Evolutionary conservation across 1,284 basidiomycete species (phyloP).

Genomic region (Coniferiporia sulphurascens): DNA sequence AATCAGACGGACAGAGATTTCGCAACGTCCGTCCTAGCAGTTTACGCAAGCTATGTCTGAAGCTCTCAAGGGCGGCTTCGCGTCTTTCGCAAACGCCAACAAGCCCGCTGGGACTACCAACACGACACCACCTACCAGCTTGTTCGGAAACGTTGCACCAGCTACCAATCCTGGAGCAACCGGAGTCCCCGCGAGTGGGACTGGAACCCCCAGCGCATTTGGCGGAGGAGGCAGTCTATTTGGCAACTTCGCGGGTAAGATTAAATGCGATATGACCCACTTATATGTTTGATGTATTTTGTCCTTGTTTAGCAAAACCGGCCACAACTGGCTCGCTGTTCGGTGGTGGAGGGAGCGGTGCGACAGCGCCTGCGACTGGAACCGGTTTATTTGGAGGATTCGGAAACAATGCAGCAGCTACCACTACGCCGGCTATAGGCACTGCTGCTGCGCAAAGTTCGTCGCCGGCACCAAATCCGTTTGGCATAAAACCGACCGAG

Average conservation of each 20-base stretch:
- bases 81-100: slow-evolving; percentile 8
- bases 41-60: slow-evolving; percentile 10
- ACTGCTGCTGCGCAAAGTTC: neutral
- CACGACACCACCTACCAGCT: neutral
- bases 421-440: neutral
- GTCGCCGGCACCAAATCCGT: neutral
- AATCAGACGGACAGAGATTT: neutral
- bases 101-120: slow-evolving; percentile 1
- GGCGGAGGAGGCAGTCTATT: neutral
- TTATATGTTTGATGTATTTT: no score
- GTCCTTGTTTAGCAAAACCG: neutral
- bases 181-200: neutral
- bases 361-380: neutral
- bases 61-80: slow-evolving; percentile 16
- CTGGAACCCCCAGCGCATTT: neutral
- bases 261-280: no score
- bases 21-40: neutral
- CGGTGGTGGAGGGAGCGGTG: neutral
- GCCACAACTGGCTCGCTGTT: neutral
- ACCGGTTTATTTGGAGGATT: neutral
- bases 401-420: neutral
- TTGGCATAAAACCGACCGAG: slow-evolving; percentile 17
- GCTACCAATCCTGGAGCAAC: slow-evolving; percentile 1
- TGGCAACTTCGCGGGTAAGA: no score
- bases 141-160: slow-evolving; percentile 5